Evolutionary conservation across 805 yeast genomes (phyloP).

Genomic region (Metschnikowia similis): DNA sequence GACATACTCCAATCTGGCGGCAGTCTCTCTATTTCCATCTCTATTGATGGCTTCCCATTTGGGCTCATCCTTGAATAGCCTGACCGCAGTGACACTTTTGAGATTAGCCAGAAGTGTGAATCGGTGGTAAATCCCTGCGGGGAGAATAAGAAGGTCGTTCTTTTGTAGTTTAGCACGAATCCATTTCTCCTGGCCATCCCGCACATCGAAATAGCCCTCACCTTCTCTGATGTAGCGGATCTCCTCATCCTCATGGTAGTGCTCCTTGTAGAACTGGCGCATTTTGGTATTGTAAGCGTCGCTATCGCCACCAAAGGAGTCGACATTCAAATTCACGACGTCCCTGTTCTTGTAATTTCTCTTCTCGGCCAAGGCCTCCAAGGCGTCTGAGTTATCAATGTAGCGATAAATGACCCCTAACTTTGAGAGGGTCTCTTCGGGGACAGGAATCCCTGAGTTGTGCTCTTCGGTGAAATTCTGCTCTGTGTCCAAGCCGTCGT

Average conservation of each 20-base stretch:
- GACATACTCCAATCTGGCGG: constrained; percentile 34
- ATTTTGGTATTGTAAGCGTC: constrained; percentile 59
- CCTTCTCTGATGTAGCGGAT: constrained; percentile 88
- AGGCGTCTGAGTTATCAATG: constrained; percentile 47
- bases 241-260: constrained; percentile 95
- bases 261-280: constrained; percentile 72
- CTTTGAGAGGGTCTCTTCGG: constrained; percentile 44
- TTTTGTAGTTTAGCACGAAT: constrained; percentile 61
- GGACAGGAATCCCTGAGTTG: constrained; percentile 60
- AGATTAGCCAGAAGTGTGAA: constrained; percentile 64
- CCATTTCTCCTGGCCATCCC: constrained; percentile 66
- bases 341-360: constrained; percentile 82
- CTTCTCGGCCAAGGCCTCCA: constrained; percentile 62
- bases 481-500: constrained; percentile 53
- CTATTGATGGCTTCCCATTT: constrained; percentile 89
- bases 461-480: constrained; percentile 66
- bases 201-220: constrained; percentile 85
- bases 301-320: constrained; percentile 55
- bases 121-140: constrained; percentile 93
- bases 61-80: constrained; percentile 91
- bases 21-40: constrained; percentile 38
- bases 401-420: constrained; percentile 69
- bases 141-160: constrained; percentile 69
- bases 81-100: constrained; percentile 67
- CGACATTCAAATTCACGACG: constrained; percentile 54